A percentile compares a stretch with the other conserved stretches of the same genome.
phyloP scores from a whole-genome alignment of 257 asterid genomes.

The Scutellaria baicalensis region DNA sequence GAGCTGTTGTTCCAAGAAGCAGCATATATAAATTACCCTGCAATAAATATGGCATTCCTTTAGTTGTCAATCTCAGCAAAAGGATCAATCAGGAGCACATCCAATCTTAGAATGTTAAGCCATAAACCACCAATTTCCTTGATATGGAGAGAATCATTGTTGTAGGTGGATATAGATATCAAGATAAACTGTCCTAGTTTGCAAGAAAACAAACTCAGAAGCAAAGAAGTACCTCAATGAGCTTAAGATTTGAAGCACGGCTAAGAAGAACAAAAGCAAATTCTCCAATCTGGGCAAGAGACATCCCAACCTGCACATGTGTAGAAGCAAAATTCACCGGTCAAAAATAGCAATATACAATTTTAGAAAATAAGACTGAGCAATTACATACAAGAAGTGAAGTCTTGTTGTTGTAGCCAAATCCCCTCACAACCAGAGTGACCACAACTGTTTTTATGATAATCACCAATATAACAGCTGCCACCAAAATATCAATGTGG shows the following conservation, averaged over 20 bases:
- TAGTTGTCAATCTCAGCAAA: conserved; percentile 6
- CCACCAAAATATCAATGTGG: conserved; percentile 74
- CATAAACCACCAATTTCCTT: not conserved
- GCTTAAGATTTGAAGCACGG: conserved; percentile 74
- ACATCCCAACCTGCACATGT: conserved; percentile 71
- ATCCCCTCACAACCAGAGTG: conserved; percentile 68
- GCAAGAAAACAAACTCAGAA: not conserved
- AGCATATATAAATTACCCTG: conserved; percentile 76
- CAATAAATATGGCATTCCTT: conserved; percentile 14
- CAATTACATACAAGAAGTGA: conserved; percentile 58
- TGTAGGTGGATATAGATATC: not conserved
- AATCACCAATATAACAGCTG: conserved; percentile 71
- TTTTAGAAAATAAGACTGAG: not conserved
- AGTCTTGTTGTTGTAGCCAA: conserved; percentile 72
- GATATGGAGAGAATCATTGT: not conserved
- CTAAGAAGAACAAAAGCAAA: conserved; percentile 86
- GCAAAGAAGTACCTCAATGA: conserved; percentile 49
- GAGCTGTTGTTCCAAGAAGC: conserved; percentile 85
- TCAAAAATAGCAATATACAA: not conserved
- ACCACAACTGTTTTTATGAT: conserved; percentile 55
- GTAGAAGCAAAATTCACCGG: conserved; percentile 2
- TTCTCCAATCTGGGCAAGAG: conserved; percentile 90
- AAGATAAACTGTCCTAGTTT: not conserved
- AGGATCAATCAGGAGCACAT: not conserved
- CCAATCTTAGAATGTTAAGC: not conserved